Evolutionary conservation across 2,329 filamentous ascomycete genomes (phyloP).

Genomic region (Hysterium pulicare): DNA sequence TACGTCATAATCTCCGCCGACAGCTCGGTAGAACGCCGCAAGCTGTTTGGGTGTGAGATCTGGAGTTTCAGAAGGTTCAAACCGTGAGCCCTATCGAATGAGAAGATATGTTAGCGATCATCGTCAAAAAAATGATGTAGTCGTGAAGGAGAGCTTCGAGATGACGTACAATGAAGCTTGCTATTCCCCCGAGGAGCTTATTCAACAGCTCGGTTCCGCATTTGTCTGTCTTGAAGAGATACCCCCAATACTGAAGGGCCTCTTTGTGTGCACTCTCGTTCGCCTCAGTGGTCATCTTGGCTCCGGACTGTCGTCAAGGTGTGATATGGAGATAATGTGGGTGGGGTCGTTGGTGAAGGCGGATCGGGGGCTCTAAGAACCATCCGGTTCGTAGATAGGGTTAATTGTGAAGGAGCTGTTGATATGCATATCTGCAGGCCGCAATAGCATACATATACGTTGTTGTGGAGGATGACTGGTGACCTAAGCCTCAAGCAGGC

Average conservation of each 20-base stretch:
- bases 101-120: constrained; percentile 4
- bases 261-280: constrained; percentile 37
- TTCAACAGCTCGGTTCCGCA: constrained; percentile 48
- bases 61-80: constrained; percentile 43
- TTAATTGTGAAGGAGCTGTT: not conserved
- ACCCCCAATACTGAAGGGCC: constrained; percentile 50
- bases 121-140: constrained; percentile 3
- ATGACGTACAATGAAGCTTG: constrained; percentile 43
- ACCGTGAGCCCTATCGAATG: constrained; percentile 36
- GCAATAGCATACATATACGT: not conserved
- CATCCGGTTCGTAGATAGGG: not conserved
- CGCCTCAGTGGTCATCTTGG: constrained; percentile 27
- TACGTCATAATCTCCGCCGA: constrained; percentile 47
- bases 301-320: constrained; percentile 9
- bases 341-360: not conserved
- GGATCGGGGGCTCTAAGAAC: not conserved
- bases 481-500: constrained; percentile 2
- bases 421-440: not conserved
- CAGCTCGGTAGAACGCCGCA: constrained; percentile 48
- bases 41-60: constrained; percentile 50
- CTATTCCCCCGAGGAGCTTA: constrained; percentile 45
- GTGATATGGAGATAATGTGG: not conserved
- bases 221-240: constrained; percentile 51
- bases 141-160: not conserved
- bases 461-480: constrained; percentile 1